Evolutionary conservation across 345 rosid species (phyloP), one percentile per base, ranked within the genome.

Genomic region (Sapria himalayana): DNA sequence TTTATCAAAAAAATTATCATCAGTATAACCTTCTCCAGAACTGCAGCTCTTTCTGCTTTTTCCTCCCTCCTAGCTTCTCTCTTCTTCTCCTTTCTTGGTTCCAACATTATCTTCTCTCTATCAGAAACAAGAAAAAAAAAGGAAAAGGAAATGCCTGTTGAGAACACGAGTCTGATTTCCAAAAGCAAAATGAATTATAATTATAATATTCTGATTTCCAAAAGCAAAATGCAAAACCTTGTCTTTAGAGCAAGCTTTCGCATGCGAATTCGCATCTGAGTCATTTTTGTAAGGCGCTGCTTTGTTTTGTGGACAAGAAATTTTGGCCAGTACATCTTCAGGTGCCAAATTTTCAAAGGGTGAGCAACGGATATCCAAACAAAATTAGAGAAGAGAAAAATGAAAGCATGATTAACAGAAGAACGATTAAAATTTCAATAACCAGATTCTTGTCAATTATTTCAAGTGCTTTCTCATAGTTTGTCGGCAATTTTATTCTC

Each of bases 251-350:
- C 81, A 61, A 91, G 86, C 44, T 80, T 91, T 46, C 93, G 71
- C 95, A 72, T 80, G 10, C 99, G 79, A 50, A 91, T 80, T 8
- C 92, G 89, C 99, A 84, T 84, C 47, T 91, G 99, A 32, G 93
- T 84, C 99, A 91, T 84, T 56, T 91, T 91, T 1, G 99, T 91
- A 54, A 91, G 55, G 27, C 93, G 70, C 52, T 80, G 96, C 66
- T 91, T 91, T 38, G 66, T 64, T 63, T 91, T 91, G 57, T 84
- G 96, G 34, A 71, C 71, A 41, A 91, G 70, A 45, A 91, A 56
- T 72, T 84, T 77, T 0, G 93, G 95, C 93, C 95, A 84, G 50
- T 80, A 80, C 71, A 69, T 58, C 95, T 89, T 46, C 20, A 29
- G 48, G 37, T 5, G 15, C 11, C 17, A 16, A 46, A 43, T 9